These are phyloP conservation scores for Ambrosiella beaveri DNA, from an alignment of 2,329 filamentous ascomycete species.

Conservation along the genomic window DNA sequence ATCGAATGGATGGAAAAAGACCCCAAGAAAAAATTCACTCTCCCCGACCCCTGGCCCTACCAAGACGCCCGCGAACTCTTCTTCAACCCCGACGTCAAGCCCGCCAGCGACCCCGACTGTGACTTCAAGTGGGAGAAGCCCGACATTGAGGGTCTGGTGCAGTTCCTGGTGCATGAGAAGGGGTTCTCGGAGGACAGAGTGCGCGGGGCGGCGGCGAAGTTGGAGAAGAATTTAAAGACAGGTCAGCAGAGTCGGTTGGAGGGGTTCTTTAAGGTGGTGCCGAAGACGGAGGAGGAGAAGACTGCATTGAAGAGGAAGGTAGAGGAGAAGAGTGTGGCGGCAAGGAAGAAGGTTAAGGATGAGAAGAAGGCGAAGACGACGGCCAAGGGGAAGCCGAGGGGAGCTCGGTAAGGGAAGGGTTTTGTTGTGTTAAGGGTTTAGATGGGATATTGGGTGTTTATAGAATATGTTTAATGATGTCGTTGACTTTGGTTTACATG, in stretches of 20 bases:
- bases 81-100: conserved; percentile 72
- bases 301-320: conserved; percentile 78
- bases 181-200: conserved; percentile 95
- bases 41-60: conserved; percentile 96
- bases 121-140: conserved; percentile 98
- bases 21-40: conserved; percentile 58
- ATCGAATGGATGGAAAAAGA: conserved; percentile 65
- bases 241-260: conserved; percentile 83
- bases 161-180: conserved; percentile 85
- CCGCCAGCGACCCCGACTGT: conserved; percentile 68
- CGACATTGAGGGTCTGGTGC: conserved; percentile 73
- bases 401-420: conserved; percentile 25
- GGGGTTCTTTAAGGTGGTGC: conserved; percentile 89
- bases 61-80: conserved; percentile 83
- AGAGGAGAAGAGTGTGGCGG: conserved; percentile 77
- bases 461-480: neutral
- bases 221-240: conserved; percentile 82
- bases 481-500: neutral
- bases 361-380: conserved; percentile 93
- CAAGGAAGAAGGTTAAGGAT: conserved; percentile 89
- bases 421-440: neutral
- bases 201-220: conserved; percentile 53
- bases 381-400: conserved; percentile 70
- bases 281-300: conserved; percentile 76
- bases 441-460: neutral